Evolutionary conservation across 371 early-diverging fungal genomes (phyloP), one percentile per base, ranked within the genome.

Genomic region (Mortierella sp.): DNA sequence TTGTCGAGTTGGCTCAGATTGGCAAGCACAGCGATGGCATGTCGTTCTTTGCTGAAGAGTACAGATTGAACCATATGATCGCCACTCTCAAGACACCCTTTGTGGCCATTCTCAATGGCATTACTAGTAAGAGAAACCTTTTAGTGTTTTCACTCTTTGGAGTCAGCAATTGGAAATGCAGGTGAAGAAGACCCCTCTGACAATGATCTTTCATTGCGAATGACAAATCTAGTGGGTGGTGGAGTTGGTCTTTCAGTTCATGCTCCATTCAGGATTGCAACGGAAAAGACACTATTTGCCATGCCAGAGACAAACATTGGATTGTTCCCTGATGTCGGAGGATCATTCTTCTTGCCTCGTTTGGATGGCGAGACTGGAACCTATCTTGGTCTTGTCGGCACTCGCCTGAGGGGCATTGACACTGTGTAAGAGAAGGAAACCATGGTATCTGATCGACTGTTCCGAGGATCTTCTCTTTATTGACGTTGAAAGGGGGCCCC

Each of bases 241-340:
- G 98, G 98, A 18, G 90, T 96, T 19, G 99, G 98, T 16, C 80
- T 98, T 14, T 95, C 96, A 52, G 93, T 94, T 28, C 98, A 97
- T 73, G 96, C 94, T 5, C 95, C 97, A 13, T 97, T 98, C 86
- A 84, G 97, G 13, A 91, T 98, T 52, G 98, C 94, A 14, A 96
- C 95, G 14, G 98, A 98, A 78, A 88, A 90, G 58, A 94, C 97
- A 1, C 80, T 93, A 47, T 94, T 97, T 76, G 93, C 97, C 23
- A 94, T 96, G 91, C 96, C 96, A 14, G 97, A 97, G 82, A 91
- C 94, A 18, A 86, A 83, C 49, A 94, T 98, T 61, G 98, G 99
- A 6, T 83, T 97, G 34, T 95, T 94, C 81, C 95, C 98, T 3
- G 97, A 96, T 65, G 96, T 97, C 7, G 99, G 98, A 19, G 95